Base-by-base conservation (phyloP, 768 basidiomycete species). In the Pleurotus tuoliensis region DNA sequence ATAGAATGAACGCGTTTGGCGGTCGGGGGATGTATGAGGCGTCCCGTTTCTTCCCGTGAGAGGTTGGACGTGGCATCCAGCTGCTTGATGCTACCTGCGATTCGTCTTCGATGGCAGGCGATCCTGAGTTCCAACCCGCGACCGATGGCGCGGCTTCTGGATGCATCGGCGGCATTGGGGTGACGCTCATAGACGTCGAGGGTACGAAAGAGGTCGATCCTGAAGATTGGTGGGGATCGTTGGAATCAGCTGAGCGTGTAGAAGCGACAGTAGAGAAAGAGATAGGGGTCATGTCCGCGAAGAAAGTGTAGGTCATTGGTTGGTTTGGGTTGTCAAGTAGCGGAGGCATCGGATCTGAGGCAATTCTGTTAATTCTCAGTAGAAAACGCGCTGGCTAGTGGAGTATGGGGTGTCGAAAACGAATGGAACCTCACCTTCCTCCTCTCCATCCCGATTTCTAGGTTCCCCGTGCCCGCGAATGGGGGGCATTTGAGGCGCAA, bases 1-100 rank as follows among this genome's bases (percentile, higher is more conserved):
- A 92, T 69, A 91, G 85, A 63, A 91, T 92, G 73, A 91, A 92
- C 58, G 90, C 89, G 71, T 90, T 92, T 22, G 89, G 89, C 5
- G 90, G 89, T 47, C 90, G 84, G 41, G 89, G 90, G 69, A 91
- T 92, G 69, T 90, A 86, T 2, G 81, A 82, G 55, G 85, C 81
- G 63, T 87, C 84, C 54, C 84, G 81, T 64, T 82, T 81, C 74
- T 82, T 87, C 56, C 76, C 77, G 65, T 87, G 84, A 56, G 76
- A 79, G 13, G 66, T 58, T 53, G 39, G 13, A 15, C 39, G 51
- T 53, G 48, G 48, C 20, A 34, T 34, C 48, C 27, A 34, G 30
- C 25, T 20, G n/a, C 48, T 50, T 25, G 48, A 50, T n/a, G 25
- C 37, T 27, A 3, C 60, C 72, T 58, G 65, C 70, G 58, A 62